phyloP scores from a whole-genome alignment of 257 asterid genomes.

The Nicotiana paniculata region DNA sequence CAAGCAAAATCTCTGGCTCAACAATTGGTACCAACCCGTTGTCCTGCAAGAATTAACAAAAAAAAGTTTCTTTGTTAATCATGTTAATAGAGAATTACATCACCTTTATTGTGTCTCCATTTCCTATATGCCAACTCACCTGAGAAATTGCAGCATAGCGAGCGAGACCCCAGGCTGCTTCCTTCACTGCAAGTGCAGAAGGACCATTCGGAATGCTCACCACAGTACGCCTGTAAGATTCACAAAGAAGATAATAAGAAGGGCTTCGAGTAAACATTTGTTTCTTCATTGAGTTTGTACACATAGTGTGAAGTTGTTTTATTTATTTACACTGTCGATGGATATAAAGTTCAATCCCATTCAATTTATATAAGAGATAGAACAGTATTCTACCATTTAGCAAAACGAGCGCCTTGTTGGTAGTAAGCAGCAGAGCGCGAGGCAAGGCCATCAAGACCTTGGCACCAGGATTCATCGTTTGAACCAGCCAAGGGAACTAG shows the following conservation, averaged over 20 bases:
- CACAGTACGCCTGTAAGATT: constrained; percentile 54
- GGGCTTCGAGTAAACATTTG: neutral
- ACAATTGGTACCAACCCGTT: constrained; percentile 76
- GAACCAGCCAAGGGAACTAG: constrained; percentile 72
- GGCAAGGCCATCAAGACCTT: constrained; percentile 81
- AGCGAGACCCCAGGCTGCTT: constrained; percentile 90
- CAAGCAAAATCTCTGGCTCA: constrained; percentile 73
- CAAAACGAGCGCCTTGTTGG: constrained; percentile 74
- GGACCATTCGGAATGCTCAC: constrained; percentile 79
- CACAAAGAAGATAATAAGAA: neutral
- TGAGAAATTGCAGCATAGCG: constrained; percentile 79
- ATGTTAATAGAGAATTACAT: too few relatives aligned
- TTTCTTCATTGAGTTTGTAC: neutral
- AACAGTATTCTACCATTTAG: constrained; percentile 42
- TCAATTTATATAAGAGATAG: neutral
- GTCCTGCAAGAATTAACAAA: constrained; percentile 34
- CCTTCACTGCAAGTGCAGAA: constrained; percentile 69
- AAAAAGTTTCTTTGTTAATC: neutral
- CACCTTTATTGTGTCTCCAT: neutral
- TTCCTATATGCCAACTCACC: constrained; percentile 14
- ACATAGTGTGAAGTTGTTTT: neutral
- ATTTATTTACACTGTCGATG: neutral
- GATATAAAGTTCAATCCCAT: neutral
- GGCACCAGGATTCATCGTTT: constrained; percentile 79
- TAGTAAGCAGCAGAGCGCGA: constrained; percentile 80